phyloP scores from a whole-genome alignment of 2,329 filamentous ascomycete species.

The Penicillium fuscoglaucum region DNA sequence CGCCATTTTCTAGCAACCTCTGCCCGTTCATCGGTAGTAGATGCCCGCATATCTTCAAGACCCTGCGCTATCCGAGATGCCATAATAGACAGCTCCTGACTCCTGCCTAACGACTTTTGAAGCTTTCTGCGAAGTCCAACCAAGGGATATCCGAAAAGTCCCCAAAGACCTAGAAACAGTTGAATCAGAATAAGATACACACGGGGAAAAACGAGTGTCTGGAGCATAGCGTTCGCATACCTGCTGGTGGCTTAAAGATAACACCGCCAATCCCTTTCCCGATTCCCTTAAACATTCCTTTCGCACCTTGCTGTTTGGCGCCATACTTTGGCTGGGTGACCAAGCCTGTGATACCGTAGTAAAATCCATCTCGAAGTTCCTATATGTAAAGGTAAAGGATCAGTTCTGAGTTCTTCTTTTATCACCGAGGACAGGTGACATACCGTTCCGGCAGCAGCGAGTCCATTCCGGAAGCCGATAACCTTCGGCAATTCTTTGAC shows the following conservation, averaged over 20 bases:
- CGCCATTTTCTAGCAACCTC: constrained; percentile 22
- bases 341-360: constrained; percentile 77
- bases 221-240: constrained; percentile 43
- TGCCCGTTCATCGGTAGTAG: constrained; percentile 16
- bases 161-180: constrained; percentile 23
- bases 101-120: constrained; percentile 24
- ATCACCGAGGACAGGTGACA: not conserved
- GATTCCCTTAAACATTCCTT: constrained; percentile 75
- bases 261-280: constrained; percentile 82
- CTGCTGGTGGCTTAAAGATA: constrained; percentile 75
- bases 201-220: rapidly evolving
- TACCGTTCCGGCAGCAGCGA: constrained; percentile 65
- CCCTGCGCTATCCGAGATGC: constrained; percentile 25
- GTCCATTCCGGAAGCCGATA: constrained; percentile 71
- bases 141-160: constrained; percentile 28
- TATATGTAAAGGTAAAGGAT: constrained; percentile 17
- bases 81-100: constrained; percentile 16
- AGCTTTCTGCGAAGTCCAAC: constrained; percentile 27
- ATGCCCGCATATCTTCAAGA: constrained; percentile 22
- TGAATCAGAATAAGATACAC: not conserved
- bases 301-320: constrained; percentile 62
- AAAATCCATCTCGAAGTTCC: constrained; percentile 74
- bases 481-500: constrained; percentile 76
- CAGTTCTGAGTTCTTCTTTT: not conserved
- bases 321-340: constrained; percentile 75